phyloP scores from a whole-genome alignment of 805 yeast genomes.

The Candida tallmaniae region DNA sequence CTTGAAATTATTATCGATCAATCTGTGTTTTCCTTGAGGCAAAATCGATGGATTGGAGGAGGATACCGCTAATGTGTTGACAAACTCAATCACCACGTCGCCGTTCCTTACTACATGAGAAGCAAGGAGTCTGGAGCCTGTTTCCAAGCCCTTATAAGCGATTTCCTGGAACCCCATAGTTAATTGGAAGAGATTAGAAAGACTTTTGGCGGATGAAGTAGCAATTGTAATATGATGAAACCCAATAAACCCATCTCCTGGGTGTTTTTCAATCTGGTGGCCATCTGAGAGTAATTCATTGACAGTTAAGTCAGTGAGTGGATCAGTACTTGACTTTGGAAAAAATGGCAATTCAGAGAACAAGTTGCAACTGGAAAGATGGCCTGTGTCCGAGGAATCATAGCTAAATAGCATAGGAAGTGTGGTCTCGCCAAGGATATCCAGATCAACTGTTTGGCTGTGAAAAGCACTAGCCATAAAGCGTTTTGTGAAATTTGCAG shows the following conservation, averaged over 20 bases:
- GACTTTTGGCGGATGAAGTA: constrained; percentile 66
- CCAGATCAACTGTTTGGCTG: neutral
- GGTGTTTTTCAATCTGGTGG: constrained; percentile 12
- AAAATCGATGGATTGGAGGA: constrained; percentile 4
- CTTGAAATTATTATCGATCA: constrained; percentile 3
- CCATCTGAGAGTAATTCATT: constrained; percentile 19
- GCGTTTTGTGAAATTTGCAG: neutral
- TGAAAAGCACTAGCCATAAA: neutral
- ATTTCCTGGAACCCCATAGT: constrained; percentile 60
- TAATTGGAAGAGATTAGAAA: constrained; percentile 50
- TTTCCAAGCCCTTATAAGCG: constrained; percentile 67
- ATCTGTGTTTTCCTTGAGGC: constrained; percentile 3
- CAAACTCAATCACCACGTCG: constrained; percentile 45
- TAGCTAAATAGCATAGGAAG: too few relatives aligned
- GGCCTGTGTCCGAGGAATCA: too few relatives aligned
- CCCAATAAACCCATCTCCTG: constrained; percentile 34
- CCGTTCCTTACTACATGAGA: constrained; percentile 63
- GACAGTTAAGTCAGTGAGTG: neutral
- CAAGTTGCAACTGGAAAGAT: too few relatives aligned
- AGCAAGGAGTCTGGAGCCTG: constrained; percentile 51
- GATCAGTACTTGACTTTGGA: neutral
- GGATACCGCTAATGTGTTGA: constrained; percentile 29
- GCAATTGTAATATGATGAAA: constrained; percentile 69
- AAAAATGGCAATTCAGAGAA: constrained; percentile 5
- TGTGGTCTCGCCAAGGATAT: neutral